phyloP scores from a whole-genome alignment of 768 basidiomycete genomes.

The Cystofilobasidium bisporidii region DNA sequence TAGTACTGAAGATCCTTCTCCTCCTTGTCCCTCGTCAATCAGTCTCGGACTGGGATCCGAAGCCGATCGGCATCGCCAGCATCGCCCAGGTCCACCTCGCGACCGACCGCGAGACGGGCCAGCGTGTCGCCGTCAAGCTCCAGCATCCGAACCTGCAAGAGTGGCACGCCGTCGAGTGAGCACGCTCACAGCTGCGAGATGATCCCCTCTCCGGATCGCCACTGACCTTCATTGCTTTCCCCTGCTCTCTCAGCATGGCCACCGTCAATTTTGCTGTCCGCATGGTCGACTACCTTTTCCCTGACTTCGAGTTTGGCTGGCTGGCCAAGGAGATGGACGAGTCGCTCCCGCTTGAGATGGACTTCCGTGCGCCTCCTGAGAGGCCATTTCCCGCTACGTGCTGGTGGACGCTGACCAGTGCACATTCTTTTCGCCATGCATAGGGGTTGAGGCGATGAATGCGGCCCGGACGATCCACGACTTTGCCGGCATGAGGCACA shows the following conservation, averaged over 20 bases:
- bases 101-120: constrained; percentile 58
- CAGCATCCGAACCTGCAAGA: constrained; percentile 92
- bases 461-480: constrained; percentile 60
- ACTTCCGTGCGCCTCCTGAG: constrained; percentile 50
- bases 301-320: constrained; percentile 93
- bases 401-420: neutral
- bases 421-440: neutral
- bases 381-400: neutral
- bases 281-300: constrained; percentile 86
- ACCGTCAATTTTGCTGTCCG: constrained; percentile 49
- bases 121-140: constrained; percentile 61
- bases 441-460: constrained; percentile 71
- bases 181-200: too few relatives aligned
- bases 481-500: constrained; percentile 60
- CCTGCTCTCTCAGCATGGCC: constrained; percentile 28
- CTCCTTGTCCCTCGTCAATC: neutral
- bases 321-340: constrained; percentile 84
- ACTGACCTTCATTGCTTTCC: too few relatives aligned
- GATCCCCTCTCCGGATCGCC: too few relatives aligned
- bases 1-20: too few relatives aligned
- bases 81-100: constrained; percentile 92
- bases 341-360: constrained; percentile 81
- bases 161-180: constrained; percentile 83
- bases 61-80: constrained; percentile 89
- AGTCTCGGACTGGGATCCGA: constrained; percentile 68